Evolutionary conservation across 768 basidiomycete genomes (phyloP), one percentile per base, ranked within the genome.

Genomic region (Termitomyces sp.): DNA sequence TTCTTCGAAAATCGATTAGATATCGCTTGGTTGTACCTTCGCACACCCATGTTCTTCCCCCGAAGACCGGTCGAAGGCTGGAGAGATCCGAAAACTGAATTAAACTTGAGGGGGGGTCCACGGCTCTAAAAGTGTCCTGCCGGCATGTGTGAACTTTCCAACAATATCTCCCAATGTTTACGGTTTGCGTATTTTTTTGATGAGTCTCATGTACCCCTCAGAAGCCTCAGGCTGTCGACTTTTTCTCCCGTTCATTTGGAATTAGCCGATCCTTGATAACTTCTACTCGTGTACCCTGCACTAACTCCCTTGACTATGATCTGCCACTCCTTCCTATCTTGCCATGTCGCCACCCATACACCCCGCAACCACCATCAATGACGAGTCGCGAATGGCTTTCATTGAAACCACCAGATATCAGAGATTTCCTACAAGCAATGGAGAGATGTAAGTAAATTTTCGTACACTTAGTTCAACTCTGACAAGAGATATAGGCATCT

Each of bases 221-320:
- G 32, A 54, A 60, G n/a, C n/a, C n/a, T n/a, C n/a, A n/a, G 55
- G 38, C 58, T 40, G 39, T 27, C 54, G 32, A 46, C 52, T 58
- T 54, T n/a, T 59, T 63, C 60, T 60, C 58, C 54, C 60, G 58
- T 63, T 63, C 60, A 63, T 61, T 61, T 60, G 55, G 58, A 29
- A 44, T 62, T 63, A 61, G 63, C 63, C 63, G 63, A 63, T 41
- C 52, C 52, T 38, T 52, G 50, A 54, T 60, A 63, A 57, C 59
- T 60, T 54, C 35, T n/a, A 43, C 56, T 58, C 49, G 32, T 58
- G 46, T 31, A 40, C 10, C 32, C 39, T 48, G 47, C 55, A 32
- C 44, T 50, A 54, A 46, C 38, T 36, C 41, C n/a, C 40, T 49
- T 47, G 53, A 54, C 46, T 52, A 58, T 56, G 58, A 50, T 58